phyloP scores from a whole-genome alignment of 768 basidiomycete species.

The Exidia glandulosa region DNA sequence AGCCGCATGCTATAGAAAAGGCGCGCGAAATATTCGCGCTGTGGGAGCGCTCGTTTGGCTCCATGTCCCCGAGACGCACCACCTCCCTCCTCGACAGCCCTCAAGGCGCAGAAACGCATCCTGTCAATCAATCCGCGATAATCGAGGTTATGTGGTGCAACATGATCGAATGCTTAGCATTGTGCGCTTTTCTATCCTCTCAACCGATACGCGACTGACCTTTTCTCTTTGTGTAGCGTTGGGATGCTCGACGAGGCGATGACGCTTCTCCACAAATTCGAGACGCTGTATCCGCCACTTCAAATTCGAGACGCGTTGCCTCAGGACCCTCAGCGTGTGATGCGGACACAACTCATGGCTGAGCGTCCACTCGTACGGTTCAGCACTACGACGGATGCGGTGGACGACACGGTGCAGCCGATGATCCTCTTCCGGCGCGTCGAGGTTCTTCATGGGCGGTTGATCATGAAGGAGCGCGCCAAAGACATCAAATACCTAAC shows the following conservation, averaged over 20 bases:
- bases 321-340: constrained; percentile 44
- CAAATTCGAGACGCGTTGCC: constrained; percentile 29
- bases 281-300: constrained; percentile 49
- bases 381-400: constrained; percentile 42
- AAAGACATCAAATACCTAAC: constrained; percentile 56
- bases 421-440: constrained; percentile 66
- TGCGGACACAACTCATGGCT: constrained; percentile 43
- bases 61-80: too few species aligned
- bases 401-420: constrained; percentile 75
- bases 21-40: too few species aligned
- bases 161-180: constrained; percentile 50
- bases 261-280: constrained; percentile 49
- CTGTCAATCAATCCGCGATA: not conserved
- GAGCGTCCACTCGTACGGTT: constrained; percentile 62
- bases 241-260: constrained; percentile 34
- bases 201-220: constrained; percentile 22
- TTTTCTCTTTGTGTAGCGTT: constrained; percentile 16
- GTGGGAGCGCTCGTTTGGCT: too few species aligned
- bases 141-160: constrained; percentile 61
- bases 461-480: constrained; percentile 26
- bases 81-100: too few species aligned
- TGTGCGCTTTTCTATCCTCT: constrained; percentile 34
- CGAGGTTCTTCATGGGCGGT: constrained; percentile 65
- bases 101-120: not conserved
- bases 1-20: too few species aligned